Conservation (phyloP, 2,329 filamentous ascomycete species). For the Nothophoma quercina region DNA sequence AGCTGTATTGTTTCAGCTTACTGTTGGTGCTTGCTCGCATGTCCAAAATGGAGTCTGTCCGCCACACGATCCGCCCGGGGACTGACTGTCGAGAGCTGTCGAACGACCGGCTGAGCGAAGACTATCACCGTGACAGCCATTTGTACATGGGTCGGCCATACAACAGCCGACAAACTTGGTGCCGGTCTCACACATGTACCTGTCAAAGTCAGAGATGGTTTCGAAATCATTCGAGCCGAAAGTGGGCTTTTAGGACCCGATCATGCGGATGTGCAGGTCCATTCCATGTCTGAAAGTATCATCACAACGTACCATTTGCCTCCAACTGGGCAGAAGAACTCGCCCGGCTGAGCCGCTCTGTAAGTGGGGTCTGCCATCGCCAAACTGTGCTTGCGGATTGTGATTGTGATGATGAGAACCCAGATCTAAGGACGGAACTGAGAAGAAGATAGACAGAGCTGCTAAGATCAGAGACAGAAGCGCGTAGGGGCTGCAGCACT, state of each 20-base stretch:
- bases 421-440: neutral
- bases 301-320: slow-evolving; percentile 20
- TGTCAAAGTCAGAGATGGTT: neutral
- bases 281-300: neutral
- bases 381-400: neutral
- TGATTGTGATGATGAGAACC: no score
- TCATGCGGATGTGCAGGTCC: neutral
- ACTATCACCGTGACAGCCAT: slow-evolving; percentile 40
- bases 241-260: neutral
- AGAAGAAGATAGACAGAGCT: neutral
- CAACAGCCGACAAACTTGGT: slow-evolving; percentile 50
- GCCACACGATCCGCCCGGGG: slow-evolving; percentile 39
- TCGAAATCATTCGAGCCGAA: no score
- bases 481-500: neutral
- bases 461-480: neutral
- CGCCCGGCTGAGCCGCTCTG: slow-evolving; percentile 17
- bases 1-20: no score
- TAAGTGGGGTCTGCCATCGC: slow-evolving; percentile 14
- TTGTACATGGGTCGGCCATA: slow-evolving; percentile 41
- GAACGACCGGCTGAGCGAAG: slow-evolving; percentile 43
- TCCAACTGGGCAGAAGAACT: slow-evolving; percentile 24
- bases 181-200: slow-evolving; percentile 24
- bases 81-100: slow-evolving; percentile 32
- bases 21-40: slow-evolving; percentile 35
- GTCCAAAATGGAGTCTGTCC: slow-evolving; percentile 42